Conservation (phyloP, 768 basidiomycete genomes). For the Phallus indusiatus region DNA sequence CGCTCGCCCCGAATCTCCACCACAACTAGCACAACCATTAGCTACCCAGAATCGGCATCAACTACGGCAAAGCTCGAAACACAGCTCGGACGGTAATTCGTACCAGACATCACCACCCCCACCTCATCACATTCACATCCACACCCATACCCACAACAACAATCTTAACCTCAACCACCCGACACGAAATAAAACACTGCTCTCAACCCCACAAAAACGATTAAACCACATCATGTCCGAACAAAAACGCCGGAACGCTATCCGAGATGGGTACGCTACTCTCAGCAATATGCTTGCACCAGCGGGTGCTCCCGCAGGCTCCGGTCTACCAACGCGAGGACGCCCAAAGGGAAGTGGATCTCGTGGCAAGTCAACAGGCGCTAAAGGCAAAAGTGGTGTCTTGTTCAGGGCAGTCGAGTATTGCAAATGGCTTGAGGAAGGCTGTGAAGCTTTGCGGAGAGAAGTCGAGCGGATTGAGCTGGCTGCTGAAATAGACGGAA, state of each 20-base stretch:
- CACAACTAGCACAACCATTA: slow-evolving; percentile 8
- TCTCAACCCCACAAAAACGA: slow-evolving; percentile 79
- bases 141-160: slow-evolving; percentile 6
- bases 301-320: slow-evolving; percentile 53
- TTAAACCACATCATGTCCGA: slow-evolving; percentile 93
- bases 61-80: slow-evolving; percentile 36
- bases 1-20: not conserved
- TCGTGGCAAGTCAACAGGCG: slow-evolving; percentile 36
- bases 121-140: slow-evolving; percentile 13
- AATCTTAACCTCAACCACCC: slow-evolving; percentile 6
- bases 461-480: slow-evolving; percentile 65
- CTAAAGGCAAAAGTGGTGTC: slow-evolving; percentile 85
- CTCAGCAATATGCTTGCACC: slow-evolving; percentile 74
- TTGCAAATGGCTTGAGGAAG: slow-evolving; percentile 78
- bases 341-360: slow-evolving; percentile 68
- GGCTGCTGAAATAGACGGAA: slow-evolving; percentile 41
- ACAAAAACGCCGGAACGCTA: slow-evolving; percentile 87
- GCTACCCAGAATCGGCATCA: slow-evolving; percentile 10
- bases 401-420: slow-evolving; percentile 83
- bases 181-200: slow-evolving; percentile 47
- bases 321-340: slow-evolving; percentile 69
- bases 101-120: slow-evolving; percentile 26
- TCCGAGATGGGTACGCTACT: slow-evolving; percentile 83
- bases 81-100: slow-evolving; percentile 37
- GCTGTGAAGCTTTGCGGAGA: slow-evolving; percentile 54